Conservation (phyloP, 78 protist genomes). For the slime mould (Dictyostelium discoideum) region DNA sequence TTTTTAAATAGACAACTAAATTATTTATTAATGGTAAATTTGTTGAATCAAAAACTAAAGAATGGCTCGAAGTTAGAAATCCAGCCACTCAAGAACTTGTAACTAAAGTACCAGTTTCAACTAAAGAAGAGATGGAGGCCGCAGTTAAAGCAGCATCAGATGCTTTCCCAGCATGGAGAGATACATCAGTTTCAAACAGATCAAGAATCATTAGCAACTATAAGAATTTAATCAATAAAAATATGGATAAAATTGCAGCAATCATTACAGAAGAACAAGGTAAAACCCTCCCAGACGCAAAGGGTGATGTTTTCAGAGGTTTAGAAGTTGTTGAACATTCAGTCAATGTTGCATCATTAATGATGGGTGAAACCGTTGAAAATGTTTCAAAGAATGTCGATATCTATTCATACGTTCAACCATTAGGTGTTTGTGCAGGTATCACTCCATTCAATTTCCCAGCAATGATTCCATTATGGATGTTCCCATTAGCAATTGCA, state of each 20-base stretch:
- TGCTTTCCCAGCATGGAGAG: slow-evolving; percentile 93
- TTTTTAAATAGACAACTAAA: slow-evolving; percentile 34
- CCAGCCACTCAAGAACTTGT: slow-evolving; percentile 95
- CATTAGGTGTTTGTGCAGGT: slow-evolving; percentile 98
- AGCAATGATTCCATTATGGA: slow-evolving; percentile 98
- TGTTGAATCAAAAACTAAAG: slow-evolving; percentile 84
- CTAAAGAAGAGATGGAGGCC: slow-evolving; percentile 90
- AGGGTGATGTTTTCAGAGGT: slow-evolving; percentile 94
- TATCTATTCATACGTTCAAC: slow-evolving; percentile 93
- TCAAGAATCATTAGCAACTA: slow-evolving; percentile 90
- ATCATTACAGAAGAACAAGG: slow-evolving; percentile 96
- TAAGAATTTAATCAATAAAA: slow-evolving; percentile 88
- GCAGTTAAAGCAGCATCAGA: slow-evolving; percentile 91
- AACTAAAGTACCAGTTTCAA: slow-evolving; percentile 86
- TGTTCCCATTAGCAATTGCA: slow-evolving; percentile 97
- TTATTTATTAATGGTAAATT: slow-evolving; percentile 94
- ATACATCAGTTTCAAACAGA: slow-evolving; percentile 88
- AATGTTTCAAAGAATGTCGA: slow-evolving; percentile 94
- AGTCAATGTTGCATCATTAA: slow-evolving; percentile 85
- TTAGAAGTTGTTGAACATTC: slow-evolving; percentile 96
- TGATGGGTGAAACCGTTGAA: slow-evolving; percentile 95
- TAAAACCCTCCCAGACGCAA: slow-evolving; percentile 97
- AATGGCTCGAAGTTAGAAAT: slow-evolving; percentile 92
- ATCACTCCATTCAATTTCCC: slow-evolving; percentile 97
- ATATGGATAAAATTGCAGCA: slow-evolving; percentile 88